Evolutionary conservation across 2,329 filamentous ascomycete species (phyloP).

Genomic region (Trichoderma pleuroti): DNA sequence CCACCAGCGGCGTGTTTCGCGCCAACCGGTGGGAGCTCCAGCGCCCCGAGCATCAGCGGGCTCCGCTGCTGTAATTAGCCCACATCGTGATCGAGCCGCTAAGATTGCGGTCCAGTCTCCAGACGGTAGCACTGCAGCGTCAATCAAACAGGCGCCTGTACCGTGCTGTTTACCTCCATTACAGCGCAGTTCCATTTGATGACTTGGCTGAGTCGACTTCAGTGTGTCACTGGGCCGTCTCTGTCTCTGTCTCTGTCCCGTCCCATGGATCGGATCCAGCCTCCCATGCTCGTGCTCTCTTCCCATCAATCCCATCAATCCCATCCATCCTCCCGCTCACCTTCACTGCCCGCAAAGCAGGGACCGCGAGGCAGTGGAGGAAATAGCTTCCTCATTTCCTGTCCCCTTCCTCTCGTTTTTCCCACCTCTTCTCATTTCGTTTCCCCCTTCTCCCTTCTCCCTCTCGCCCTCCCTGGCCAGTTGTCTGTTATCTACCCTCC

Average conservation of each 20-base stretch:
- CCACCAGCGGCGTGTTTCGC: constrained; percentile 15
- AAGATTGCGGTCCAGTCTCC: not conserved
- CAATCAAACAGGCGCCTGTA: not conserved
- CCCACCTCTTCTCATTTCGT: constrained; percentile 15
- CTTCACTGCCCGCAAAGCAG: constrained; percentile 3
- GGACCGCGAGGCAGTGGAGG: constrained; percentile 4
- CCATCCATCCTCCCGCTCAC: not conserved
- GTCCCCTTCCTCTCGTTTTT: constrained; percentile 17
- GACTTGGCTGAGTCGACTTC: too few species aligned
- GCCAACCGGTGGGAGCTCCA: too few species aligned
- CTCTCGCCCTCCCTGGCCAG: not conserved
- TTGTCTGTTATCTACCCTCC: constrained; percentile 8
- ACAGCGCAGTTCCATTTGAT: too few species aligned
- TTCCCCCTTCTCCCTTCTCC: constrained; percentile 7
- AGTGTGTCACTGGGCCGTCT: constrained; percentile 1
- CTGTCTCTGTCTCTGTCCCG: too few species aligned
- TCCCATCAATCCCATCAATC: not conserved
- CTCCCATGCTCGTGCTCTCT: not conserved
- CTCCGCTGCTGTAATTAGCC: constrained; percentile 14
- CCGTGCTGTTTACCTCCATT: not conserved
- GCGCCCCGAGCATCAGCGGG: constrained; percentile 2
- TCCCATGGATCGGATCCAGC: too few species aligned
- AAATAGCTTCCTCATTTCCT: constrained; percentile 19
- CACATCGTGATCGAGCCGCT: constrained; percentile 13
- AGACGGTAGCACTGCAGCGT: not conserved